Evolutionary conservation across 306 rosid genomes (phyloP), one percentile per base, ranked within the genome.

Genomic region (Vigna hirtella): DNA sequence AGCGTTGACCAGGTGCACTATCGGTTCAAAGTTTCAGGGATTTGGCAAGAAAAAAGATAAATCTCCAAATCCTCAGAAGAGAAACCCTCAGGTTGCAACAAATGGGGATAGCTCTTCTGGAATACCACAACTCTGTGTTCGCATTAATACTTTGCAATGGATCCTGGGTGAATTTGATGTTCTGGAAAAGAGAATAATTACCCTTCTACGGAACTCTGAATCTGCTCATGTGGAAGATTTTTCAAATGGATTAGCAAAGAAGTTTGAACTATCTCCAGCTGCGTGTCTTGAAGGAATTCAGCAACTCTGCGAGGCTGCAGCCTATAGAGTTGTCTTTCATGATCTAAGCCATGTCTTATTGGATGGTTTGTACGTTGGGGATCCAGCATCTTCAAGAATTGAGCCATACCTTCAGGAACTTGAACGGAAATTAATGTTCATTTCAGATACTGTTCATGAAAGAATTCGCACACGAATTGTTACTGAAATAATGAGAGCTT

Each of bases 21-120:
- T 84, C 28, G 98, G 87, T 72, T 93, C 99, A 67, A 95, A 93
- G 81, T 93, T 93, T 83, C 96, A 91, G 84, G 96, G 96, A 18
- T 95, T 95, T 87, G 99, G 99, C 83, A 95, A 93, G 93, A 95
- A 95, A 77, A 95, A 93, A 68, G 99, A 95, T 69, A 95, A 95
- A 86, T 81, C 90, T 5, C 96, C 93, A 66, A 89, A 78, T 86
- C 66, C 97, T 79, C 98, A 86, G 82, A 91, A 88, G 86, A 86
- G 90, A 84, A 95, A 88, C 80, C 82, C 98, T 79, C 99, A 88
- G 90, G 97, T 93, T 79, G 94, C 93, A 42, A 93, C 98, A 70
- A 91, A 95, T 79, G 98, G 97, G 79, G 96, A 95, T 66, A 84
- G 80, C 80, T 82, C 96, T 18, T 88, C 83, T 45, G 99, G 97